These are phyloP conservation scores for Cercospora zeina DNA, from an alignment of 2,329 filamentous ascomycete genomes.

Conservation along the genomic window DNA sequence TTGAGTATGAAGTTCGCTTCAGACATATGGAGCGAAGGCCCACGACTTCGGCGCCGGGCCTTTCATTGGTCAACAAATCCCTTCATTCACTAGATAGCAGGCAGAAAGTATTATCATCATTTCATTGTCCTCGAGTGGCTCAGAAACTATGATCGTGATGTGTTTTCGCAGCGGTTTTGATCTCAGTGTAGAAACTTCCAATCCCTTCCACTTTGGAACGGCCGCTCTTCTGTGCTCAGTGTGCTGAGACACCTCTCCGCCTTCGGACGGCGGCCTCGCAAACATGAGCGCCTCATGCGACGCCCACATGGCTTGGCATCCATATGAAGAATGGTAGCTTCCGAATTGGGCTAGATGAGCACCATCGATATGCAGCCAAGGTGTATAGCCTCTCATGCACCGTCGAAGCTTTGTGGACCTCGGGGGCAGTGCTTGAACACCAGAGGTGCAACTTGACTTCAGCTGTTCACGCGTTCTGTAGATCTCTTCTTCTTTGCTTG, in stretches of 20 bases:
- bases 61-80: no score
- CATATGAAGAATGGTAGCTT: constrained; percentile 2
- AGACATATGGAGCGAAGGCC: no score
- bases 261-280: constrained; percentile 1
- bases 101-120: no score
- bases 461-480: not conserved
- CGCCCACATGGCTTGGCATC: constrained; percentile 4
- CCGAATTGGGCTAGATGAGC: not conserved
- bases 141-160: no score
- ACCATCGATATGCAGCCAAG: constrained; percentile 9
- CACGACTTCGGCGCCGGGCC: no score
- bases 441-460: not conserved
- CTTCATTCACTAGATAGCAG: no score
- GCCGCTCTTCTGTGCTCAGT: not conserved
- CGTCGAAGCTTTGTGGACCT: not conserved
- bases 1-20: no score
- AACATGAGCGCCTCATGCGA: constrained; percentile 5
- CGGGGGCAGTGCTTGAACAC: not conserved
- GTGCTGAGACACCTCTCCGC: not conserved
- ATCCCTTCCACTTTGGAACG: not conserved
- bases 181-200: no score
- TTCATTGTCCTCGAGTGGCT: no score
- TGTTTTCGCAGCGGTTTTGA: no score
- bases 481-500: not conserved
- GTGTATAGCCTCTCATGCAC: constrained; percentile 4